Evolutionary conservation across 164 flowering plant genomes (phyloP).

Genomic region (Taxillus chinensis): DNA sequence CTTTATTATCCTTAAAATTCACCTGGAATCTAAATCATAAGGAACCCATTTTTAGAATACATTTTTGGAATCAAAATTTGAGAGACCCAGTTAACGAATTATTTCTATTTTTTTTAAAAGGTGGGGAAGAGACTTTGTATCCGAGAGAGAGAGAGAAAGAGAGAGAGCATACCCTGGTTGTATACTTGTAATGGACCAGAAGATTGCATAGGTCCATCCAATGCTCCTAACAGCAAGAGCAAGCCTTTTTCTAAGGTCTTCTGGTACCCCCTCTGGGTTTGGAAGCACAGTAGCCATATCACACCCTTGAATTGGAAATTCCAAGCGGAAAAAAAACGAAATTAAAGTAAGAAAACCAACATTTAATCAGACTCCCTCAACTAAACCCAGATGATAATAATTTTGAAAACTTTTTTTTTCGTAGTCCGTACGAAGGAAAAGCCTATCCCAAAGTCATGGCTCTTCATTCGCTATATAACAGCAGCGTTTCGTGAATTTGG

Average conservation of each 20-base stretch:
- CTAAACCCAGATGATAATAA: not conserved
- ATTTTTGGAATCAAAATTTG: no score
- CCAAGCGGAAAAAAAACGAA: not conserved
- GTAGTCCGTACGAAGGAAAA: no score
- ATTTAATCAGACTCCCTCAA: slow-evolving; percentile 5
- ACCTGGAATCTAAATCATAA: no score
- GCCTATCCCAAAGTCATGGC: no score
- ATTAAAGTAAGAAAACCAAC: not conserved
- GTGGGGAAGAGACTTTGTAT: no score
- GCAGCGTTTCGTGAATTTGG: no score
- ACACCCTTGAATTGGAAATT: not conserved
- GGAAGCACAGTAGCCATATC: slow-evolving; percentile 14
- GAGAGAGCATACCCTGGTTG: slow-evolving; percentile 55
- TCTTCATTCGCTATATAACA: no score
- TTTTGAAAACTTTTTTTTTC: not conserved
- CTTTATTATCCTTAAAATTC: no score
- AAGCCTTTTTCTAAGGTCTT: slow-evolving; percentile 49
- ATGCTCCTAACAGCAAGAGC: slow-evolving; percentile 68
- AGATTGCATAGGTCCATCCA: slow-evolving; percentile 92
- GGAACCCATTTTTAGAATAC: no score
- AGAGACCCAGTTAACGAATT: no score
- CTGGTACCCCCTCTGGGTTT: slow-evolving; percentile 13
- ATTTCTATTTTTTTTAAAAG: no score
- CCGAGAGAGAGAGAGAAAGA: no score
- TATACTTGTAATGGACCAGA: slow-evolving; percentile 63